Evolutionary conservation across 768 basidiomycete genomes (phyloP), one percentile per base, ranked within the genome.

Genomic region (Coprinopsis strossmayeri): DNA sequence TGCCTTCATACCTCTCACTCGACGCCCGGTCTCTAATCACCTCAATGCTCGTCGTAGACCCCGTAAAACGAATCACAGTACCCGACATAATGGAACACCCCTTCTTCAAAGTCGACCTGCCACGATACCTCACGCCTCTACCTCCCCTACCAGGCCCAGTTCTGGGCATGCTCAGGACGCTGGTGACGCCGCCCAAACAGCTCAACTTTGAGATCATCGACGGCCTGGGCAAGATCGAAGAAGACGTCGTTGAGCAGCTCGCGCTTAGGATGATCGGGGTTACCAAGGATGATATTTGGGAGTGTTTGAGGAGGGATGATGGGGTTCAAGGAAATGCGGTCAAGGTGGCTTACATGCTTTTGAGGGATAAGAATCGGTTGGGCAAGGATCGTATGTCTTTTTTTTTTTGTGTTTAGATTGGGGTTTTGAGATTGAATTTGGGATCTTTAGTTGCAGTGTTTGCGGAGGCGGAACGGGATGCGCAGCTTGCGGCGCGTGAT

Each of bases 341-440:
- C 61, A 94, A 96, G 67, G 93, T 99, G 5, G 93, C 95, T 0
- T 99, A 98, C 65, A 82, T 93, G 79, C 73, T 99, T 3, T 72
- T 96, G 38, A 74, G 91, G 49, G 95, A 99, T 60, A 93, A 93
- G 69, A 74, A 82, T 56, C 71, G 92, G 32, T 74, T 87, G 46
- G 83, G 91, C 4, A 79, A 86, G 64, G 91, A 92, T 62, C 68
- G 93, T 95, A 58, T 74, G 91, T 74, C 11, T 38, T 13, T 30
- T 30, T 28, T 41, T 26, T 2, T 21, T 11, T 35, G 5, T 34
- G 21, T 45, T 52, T 24, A 34, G 13, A 40, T 51, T n/a, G n/a
- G n/a, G n/a, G n/a, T n/a, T n/a, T n/a, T n/a, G n/a, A n/a, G 26
- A 49, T 38, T 5, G 48, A 15, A 13, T 21, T 25, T 21, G 11